Evolutionary conservation across 2,329 filamentous ascomycete species (phyloP), one percentile per base, ranked within the genome.

Genomic region (Neonectria coccinea): DNA sequence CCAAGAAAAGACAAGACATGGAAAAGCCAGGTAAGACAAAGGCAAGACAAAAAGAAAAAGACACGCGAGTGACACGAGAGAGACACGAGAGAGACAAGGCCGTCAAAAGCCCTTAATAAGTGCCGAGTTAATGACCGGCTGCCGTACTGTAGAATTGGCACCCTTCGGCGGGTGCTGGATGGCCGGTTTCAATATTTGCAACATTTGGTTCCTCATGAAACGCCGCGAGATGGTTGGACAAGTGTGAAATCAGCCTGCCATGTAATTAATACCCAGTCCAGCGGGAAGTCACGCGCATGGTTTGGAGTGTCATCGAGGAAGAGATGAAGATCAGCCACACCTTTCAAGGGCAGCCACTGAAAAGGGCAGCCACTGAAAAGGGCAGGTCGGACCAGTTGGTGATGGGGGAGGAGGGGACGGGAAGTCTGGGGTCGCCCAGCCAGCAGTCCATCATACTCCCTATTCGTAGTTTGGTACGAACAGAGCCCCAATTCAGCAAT

Each of bases 261-360:
- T 33, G 10, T 33, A 25, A 9, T 14, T 33, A 25, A 9, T 14
- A 41, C 12, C 39, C 41, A 44, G 31, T 22, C 31, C 33, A 39
- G 42, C 54, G 22, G 27, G 29, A 25, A 29, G 50, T 64, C 61
- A 59, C 51, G 45, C 20, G 61, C 56, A 55, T 55, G 31, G 47
- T 22, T 22, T 53, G 29, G 10, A 61, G 29, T 27, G 48, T 55
- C 53, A 57, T 18, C 53, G 53, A 41, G 44, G 44, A 51, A 55
- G 59, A 69, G 61, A 72, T 70, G 73, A 74, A 66, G 69, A 73
- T 75, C 69, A 64, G 55, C 62, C 51, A 68, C 59, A 55, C 39
- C 53, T 56, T 20, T 56, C 56, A 50, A 51, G 63, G 62, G 56
- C 27, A 69, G 53, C 65, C 61, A 57, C 65, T 59, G 44, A 67